Base-by-base conservation (phyloP, 495 filamentous ascomycete species). In the Aspergillus conjunctus region DNA sequence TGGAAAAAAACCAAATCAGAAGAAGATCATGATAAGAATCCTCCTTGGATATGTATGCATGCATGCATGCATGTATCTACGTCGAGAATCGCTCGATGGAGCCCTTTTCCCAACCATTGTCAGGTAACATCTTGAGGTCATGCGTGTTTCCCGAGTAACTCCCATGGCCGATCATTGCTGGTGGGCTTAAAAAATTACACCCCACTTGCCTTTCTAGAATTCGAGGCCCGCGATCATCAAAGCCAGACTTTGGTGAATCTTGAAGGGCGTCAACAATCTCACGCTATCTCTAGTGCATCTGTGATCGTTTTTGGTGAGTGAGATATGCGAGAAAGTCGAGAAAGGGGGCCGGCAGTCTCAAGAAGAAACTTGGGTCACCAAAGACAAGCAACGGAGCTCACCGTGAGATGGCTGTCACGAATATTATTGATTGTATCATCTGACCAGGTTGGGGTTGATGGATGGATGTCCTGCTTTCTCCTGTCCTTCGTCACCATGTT, bases 141-240 rank as follows among this genome's bases (percentile, higher is more conserved):
- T 60, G 58, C 58, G 65, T 34, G 66, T 65, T 68, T 30, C 66
- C 66, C 62, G 26, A 68, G 66, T 65, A 63, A 65, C 66, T 65
- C 22, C 31, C 49, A n/a, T n/a, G 26, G 20, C 22, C 20, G 20
- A 22, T 49, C 10, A 49, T 49, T 48, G 45, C 45, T 49, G 45
- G 45, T 49, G 45, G 45, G 45, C 20, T 49, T 21, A 33, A 10
- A 20, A 37, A 39, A 17, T 39, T 21, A 11, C 51, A 53, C 51
- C 51, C 30, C 51, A 53, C 32, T 31, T 20, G 34, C 52, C 52
- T 15, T 17, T 32, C 49, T 20, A 30, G 49, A 32, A 30, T 51
- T 51, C 14, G 14, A 41, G 37, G 37, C 37, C 37, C 37, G 12
- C 1, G 37, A 41, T 41, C 37, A n/a, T 11, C 15, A 5, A 41